Conservation (phyloP, 2,329 filamentous ascomycete genomes). For the Penicillium brasilianum region DNA sequence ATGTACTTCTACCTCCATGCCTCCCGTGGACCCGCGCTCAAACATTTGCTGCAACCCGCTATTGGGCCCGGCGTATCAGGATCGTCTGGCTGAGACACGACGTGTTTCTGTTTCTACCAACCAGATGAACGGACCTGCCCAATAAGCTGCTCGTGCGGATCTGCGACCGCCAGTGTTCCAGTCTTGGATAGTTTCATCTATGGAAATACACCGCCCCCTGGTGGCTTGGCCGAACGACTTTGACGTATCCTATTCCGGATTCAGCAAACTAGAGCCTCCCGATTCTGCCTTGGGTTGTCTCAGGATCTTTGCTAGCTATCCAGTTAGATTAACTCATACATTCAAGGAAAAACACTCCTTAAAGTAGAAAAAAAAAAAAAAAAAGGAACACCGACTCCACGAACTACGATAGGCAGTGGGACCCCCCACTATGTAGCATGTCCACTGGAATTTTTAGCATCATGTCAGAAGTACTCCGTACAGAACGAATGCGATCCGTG, state of each 20-base stretch:
- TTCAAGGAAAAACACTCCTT: too few relatives aligned
- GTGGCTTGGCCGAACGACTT: neutral
- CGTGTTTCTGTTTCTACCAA: slow-evolving; percentile 36
- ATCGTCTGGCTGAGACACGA: slow-evolving; percentile 42
- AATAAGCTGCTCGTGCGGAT: neutral
- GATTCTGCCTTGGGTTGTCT: neutral
- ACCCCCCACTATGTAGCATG: neutral
- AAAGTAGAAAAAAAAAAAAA: neutral
- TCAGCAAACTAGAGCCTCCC: neutral
- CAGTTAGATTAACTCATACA: neutral
- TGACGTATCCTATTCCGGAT: neutral
- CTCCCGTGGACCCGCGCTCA: slow-evolving; percentile 20
- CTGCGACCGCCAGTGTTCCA: slow-evolving; percentile 14
- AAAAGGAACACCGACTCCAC: neutral
- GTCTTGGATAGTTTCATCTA: slow-evolving; percentile 9
- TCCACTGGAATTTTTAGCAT: neutral
- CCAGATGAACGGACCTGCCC: neutral
- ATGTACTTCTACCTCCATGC: slow-evolving; percentile 2
- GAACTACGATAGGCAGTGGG: slow-evolving; percentile 2
- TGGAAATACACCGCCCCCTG: neutral
- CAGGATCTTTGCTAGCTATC: neutral
- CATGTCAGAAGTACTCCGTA: neutral
- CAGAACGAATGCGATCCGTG: slow-evolving; percentile 4
- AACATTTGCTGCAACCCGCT: slow-evolving; percentile 17
- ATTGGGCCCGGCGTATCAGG: slow-evolving; percentile 26